Conservation (phyloP, 371 early-diverging fungal genomes). For the Actinomortierella wolfii region DNA sequence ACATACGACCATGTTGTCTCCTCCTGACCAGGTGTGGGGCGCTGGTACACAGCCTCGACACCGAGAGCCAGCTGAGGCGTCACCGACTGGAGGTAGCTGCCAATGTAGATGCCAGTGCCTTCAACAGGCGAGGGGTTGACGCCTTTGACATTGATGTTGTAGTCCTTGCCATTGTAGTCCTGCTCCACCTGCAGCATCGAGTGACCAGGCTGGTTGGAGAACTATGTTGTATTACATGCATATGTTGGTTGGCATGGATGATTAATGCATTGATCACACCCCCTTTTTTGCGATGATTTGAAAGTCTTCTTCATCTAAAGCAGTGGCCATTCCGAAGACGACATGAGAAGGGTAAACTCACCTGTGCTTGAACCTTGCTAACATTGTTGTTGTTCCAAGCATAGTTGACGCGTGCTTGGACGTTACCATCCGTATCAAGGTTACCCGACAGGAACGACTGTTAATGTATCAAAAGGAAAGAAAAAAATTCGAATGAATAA, state of each 20-base stretch:
- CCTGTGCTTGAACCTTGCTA: conserved; percentile 84
- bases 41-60: conserved; percentile 85
- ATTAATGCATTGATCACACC: no score
- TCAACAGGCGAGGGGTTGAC: conserved; percentile 94
- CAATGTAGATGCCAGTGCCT: conserved; percentile 87
- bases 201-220: conserved; percentile 76
- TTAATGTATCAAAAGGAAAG: neutral
- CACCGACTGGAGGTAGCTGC: conserved; percentile 92
- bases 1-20: conserved; percentile 82
- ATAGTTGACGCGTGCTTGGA: conserved; percentile 76
- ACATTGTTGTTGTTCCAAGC: conserved; percentile 62
- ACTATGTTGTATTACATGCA: conserved; percentile 44
- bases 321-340: no score
- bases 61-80: conserved; percentile 85
- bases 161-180: conserved; percentile 91
- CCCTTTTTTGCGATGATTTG: no score
- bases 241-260: no score
- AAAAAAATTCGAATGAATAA: neutral
- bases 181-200: conserved; percentile 92
- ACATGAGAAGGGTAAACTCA: conserved; percentile 26
- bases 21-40: conserved; percentile 83
- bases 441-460: conserved; percentile 86
- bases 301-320: no score
- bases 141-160: conserved; percentile 85
- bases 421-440: conserved; percentile 86